Evolutionary conservation across 352 stramenopile species (phyloP).

Genomic region (Globisporangium orthogonon): DNA sequence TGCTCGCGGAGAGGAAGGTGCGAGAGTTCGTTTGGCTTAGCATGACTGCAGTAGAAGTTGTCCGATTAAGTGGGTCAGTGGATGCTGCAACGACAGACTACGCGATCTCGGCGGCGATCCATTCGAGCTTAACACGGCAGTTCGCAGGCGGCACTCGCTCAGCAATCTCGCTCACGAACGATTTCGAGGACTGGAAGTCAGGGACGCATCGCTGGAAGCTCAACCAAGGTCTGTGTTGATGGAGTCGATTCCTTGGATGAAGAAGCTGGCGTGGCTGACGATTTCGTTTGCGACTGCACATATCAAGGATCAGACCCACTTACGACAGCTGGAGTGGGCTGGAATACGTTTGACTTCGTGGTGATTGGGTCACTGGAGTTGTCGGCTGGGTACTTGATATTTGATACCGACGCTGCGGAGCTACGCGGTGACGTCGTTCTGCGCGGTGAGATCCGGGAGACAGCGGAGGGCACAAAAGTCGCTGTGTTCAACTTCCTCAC

Average conservation of each 20-base stretch:
- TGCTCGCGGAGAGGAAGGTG: constrained; percentile 77
- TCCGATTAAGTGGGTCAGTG: neutral
- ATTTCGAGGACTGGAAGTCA: constrained; percentile 96
- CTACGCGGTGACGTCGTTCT: constrained; percentile 54
- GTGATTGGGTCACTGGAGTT: constrained; percentile 80
- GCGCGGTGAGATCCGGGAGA: constrained; percentile 54
- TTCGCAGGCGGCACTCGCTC: constrained; percentile 78
- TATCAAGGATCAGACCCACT: constrained; percentile 2
- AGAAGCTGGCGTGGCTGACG: neutral
- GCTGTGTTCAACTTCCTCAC: constrained; percentile 96
- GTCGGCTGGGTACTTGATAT: constrained; percentile 58
- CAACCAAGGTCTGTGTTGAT: constrained; percentile 9
- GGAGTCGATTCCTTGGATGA: neutral
- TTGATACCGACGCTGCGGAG: constrained; percentile 59
- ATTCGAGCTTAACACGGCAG: constrained; percentile 70
- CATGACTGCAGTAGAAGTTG: neutral
- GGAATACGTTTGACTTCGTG: constrained; percentile 52
- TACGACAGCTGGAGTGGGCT: constrained; percentile 27
- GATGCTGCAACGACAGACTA: constrained; percentile 51
- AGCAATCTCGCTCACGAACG: constrained; percentile 77
- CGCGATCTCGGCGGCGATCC: constrained; percentile 54
- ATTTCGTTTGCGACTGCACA: neutral
- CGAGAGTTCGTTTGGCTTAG: constrained; percentile 1
- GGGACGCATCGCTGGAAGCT: constrained; percentile 77
- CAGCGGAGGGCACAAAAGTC: constrained; percentile 77